phyloP scores from a whole-genome alignment of 202 grass and related monocot species.

The Carex arenaria region DNA sequence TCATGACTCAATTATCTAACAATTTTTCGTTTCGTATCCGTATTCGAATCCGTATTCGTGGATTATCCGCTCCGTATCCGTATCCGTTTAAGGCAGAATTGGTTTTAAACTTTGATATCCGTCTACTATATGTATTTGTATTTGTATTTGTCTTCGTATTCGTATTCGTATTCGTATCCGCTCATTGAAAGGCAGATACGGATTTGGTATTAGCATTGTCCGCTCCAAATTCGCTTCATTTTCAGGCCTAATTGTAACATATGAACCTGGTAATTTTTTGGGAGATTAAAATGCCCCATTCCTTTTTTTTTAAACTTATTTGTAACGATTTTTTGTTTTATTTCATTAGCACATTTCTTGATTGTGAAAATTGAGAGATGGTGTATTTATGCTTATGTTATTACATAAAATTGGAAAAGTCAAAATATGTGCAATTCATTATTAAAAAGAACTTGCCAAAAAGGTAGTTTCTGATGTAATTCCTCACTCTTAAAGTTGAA shows the following conservation, averaged over 20 bases:
- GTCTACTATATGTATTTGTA: no score
- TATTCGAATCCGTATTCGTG: no score
- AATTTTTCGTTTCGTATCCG: no score
- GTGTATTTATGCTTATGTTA: background rate
- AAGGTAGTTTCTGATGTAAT: constrained; percentile 14
- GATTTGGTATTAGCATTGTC: no score
- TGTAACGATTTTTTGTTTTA: background rate
- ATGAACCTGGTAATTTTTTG: background rate
- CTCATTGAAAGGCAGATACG: no score
- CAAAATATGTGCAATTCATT: background rate
- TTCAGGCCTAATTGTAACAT: background rate
- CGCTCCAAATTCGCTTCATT: no score
- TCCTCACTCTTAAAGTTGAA: background rate
- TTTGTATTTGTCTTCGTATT: no score
- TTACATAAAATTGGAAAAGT: background rate
- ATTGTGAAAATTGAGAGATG: background rate
- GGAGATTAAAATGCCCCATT: background rate
- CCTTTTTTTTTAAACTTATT: background rate
- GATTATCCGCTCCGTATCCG: no score
- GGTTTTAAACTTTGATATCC: no score
- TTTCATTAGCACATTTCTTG: background rate
- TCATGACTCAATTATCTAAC: no score
- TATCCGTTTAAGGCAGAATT: no score
- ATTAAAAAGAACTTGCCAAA: background rate
- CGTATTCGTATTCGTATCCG: no score